These are phyloP conservation scores for Cryptococcus depauperatus DNA, from an alignment of 1,284 basidiomycete genomes.

Conservation along the genomic window DNA sequence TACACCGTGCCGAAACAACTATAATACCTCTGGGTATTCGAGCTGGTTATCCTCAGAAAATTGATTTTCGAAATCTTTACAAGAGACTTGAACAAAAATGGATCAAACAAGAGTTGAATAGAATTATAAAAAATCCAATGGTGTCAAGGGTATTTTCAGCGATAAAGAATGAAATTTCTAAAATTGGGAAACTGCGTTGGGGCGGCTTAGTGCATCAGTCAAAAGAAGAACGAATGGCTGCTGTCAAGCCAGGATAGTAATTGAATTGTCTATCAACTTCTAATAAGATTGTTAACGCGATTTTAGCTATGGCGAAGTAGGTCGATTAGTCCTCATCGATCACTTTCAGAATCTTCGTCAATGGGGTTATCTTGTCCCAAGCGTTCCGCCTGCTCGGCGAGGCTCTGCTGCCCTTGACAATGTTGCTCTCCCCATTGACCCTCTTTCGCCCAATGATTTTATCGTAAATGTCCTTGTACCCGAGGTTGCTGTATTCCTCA, in stretches of 20 bases:
- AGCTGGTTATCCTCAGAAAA: conserved; percentile 27
- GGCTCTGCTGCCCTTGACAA: background rate
- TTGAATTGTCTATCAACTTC: conserved; percentile 8
- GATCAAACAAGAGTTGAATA: conserved; percentile 20
- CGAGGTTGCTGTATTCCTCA: conserved; percentile 34
- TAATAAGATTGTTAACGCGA: background rate
- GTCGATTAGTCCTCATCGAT: conserved; percentile 22
- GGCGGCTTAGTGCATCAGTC: conserved; percentile 13
- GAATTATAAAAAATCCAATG: conserved; percentile 17
- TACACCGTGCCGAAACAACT: conserved; percentile 31
- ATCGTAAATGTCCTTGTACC: conserved; percentile 36
- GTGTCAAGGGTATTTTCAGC: conserved; percentile 8
- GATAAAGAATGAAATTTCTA: conserved; percentile 13
- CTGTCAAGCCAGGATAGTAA: conserved; percentile 36
- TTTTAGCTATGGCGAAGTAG: conserved; percentile 40
- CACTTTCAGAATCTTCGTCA: conserved; percentile 28
- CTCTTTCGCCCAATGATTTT: conserved; percentile 28
- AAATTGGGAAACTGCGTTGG: conserved; percentile 22
- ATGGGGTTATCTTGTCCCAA: conserved; percentile 18
- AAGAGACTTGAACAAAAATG: conserved; percentile 22
- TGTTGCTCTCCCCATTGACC: conserved; percentile 5
- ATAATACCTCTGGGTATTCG: conserved; percentile 33
- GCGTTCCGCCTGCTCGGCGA: conserved; percentile 1
- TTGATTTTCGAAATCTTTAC: conserved; percentile 28
- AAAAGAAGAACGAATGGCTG: conserved; percentile 13